Evolutionary conservation across 371 early-diverging fungal species (phyloP).

Genomic region (Lichtheimia ornata): DNA sequence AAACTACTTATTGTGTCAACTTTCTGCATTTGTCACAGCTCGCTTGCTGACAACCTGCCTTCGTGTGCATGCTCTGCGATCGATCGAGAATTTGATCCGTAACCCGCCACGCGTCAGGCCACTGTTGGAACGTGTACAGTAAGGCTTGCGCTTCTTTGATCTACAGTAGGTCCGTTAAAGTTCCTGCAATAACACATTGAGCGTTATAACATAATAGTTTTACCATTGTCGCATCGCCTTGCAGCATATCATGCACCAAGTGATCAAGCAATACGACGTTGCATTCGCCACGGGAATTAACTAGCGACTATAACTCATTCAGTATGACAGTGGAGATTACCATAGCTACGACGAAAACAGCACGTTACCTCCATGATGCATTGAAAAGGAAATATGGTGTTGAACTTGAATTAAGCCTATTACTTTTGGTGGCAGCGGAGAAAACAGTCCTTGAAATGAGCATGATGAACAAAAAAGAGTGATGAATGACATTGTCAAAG

Average conservation of each 20-base stretch:
- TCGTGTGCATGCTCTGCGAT: constrained; percentile 72
- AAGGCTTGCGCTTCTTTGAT: constrained; percentile 69
- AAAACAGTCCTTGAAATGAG: no score
- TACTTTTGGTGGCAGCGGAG: no score
- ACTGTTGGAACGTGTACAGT: constrained; percentile 86
- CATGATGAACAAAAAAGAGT: no score
- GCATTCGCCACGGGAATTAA: neutral
- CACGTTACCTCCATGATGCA: no score
- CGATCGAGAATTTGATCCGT: constrained; percentile 87
- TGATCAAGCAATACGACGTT: neutral
- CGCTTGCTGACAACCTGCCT: constrained; percentile 53
- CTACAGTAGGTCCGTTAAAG: constrained; percentile 33
- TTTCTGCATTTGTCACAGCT: neutral
- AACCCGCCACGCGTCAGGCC: constrained; percentile 91
- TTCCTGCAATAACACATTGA: neutral
- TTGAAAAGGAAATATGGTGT: no score
- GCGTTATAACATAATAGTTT: neutral
- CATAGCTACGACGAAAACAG: no score
- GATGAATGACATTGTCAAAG: no score
- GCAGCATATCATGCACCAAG: neutral
- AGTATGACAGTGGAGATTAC: no score
- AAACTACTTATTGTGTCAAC: constrained; percentile 45
- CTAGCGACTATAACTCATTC: neutral
- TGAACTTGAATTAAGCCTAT: no score
- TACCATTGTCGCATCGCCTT: neutral